Evolutionary conservation across 2,329 filamentous ascomycete genomes (phyloP).

Genomic region (Fusarium irregulare): DNA sequence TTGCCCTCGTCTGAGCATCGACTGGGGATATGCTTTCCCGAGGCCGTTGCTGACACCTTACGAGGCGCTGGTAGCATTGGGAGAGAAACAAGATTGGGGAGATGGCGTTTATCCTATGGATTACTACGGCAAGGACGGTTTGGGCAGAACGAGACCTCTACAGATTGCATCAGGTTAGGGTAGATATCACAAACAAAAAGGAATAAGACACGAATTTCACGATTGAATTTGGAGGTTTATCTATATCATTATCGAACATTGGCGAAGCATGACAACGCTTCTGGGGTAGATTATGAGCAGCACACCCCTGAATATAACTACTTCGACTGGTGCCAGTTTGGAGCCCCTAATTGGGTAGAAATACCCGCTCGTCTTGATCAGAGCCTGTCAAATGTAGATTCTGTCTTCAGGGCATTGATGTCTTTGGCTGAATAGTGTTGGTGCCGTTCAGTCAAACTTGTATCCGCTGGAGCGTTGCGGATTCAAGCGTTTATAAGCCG

Average conservation of each 20-base stretch:
- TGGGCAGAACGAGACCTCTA: conserved; percentile 78
- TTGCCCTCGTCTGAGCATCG: conserved; percentile 95
- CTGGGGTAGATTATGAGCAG: background rate
- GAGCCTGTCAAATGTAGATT: background rate
- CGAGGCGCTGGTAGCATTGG: conserved; percentile 91
- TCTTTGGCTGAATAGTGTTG: background rate
- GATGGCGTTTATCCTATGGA: conserved; percentile 93
- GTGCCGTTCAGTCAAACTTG: no score
- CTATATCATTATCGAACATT: background rate
- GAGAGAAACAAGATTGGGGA: conserved; percentile 80
- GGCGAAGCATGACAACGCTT: background rate
- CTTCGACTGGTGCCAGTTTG: background rate
- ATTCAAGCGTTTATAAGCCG: background rate
- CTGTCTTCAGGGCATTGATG: background rate
- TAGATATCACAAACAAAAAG: conserved; percentile 2
- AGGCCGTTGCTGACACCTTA: conserved; percentile 91
- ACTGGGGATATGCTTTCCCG: conserved; percentile 98
- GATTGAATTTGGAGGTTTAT: background rate
- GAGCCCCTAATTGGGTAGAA: background rate
- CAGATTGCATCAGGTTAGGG: conserved; percentile 45
- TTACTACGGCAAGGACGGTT: conserved; percentile 91
- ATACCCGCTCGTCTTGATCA: background rate
- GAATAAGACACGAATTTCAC: conserved; percentile 1
- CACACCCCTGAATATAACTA: background rate
- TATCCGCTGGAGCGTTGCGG: background rate